Conservation (phyloP, 140 eudicot species). For the Oenanthe javanica region DNA sequence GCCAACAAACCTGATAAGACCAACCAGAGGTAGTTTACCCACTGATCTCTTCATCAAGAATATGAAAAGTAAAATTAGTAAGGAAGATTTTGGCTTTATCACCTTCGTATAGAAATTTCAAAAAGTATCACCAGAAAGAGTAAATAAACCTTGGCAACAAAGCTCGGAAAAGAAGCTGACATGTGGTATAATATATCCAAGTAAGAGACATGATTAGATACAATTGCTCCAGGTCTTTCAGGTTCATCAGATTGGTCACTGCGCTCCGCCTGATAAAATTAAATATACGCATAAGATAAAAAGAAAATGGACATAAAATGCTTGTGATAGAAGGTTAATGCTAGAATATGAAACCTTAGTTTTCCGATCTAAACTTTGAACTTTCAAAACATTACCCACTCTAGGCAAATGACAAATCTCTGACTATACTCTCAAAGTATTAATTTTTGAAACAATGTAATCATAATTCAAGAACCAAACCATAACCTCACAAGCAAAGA, state of each 20-base stretch:
- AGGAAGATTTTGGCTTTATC: slow-evolving; percentile 24
- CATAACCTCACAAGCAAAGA: not conserved
- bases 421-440: not conserved
- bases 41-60: slow-evolving; percentile 82
- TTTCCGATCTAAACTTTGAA: not conserved
- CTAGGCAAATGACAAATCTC: not conserved
- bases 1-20: slow-evolving; percentile 84
- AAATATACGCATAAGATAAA: not conserved
- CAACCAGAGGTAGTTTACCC: slow-evolving; percentile 95
- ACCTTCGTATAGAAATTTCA: not conserved
- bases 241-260: slow-evolving; percentile 33
- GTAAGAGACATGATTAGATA: slow-evolving; percentile 90
- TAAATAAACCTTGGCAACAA: slow-evolving; percentile 86
- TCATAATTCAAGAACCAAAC: not conserved
- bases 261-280: slow-evolving; percentile 28
- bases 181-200: slow-evolving; percentile 84
- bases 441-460: not conserved
- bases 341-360: not conserved
- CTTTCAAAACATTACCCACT: not conserved
- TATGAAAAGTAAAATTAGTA: slow-evolving; percentile 11
- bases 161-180: slow-evolving; percentile 94
- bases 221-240: slow-evolving; percentile 72
- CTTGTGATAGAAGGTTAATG: not conserved
- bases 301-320: not conserved
- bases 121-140: not conserved